A percentile compares a stretch with the other conserved stretches of the same genome.
Evolutionary conservation across 2,329 filamentous ascomycete genomes (phyloP).

Genomic region (Stachybotrys chartarum): DNA sequence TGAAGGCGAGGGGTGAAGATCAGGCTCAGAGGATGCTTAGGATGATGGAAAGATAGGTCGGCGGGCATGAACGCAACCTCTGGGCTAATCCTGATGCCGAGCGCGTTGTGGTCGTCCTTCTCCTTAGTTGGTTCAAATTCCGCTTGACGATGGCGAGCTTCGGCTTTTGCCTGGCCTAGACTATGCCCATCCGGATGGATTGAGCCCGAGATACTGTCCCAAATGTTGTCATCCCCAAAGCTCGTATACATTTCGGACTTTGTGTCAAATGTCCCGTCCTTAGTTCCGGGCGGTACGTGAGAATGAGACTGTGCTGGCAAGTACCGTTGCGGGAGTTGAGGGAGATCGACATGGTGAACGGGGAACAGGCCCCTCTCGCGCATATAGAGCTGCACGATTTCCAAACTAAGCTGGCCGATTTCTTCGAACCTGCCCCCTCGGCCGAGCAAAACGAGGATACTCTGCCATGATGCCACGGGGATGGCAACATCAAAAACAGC

Average conservation of each 20-base stretch:
- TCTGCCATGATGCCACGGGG: constrained; percentile 32
- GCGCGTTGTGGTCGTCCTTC: too few species aligned
- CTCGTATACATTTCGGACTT: constrained; percentile 1
- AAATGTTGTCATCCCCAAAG: background rate
- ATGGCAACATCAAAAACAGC: constrained; percentile 22
- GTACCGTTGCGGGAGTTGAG: constrained; percentile 4
- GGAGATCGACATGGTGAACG: constrained; percentile 37
- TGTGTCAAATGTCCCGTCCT: constrained; percentile 1
- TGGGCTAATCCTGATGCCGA: too few species aligned
- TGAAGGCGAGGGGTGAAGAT: constrained; percentile 36
- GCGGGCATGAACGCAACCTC: constrained; percentile 16
- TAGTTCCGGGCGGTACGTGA: background rate
- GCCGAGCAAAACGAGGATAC: constrained; percentile 35
- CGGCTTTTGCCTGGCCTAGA: too few species aligned
- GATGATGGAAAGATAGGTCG: constrained; percentile 34
- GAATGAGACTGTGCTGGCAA: background rate
- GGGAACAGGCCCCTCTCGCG: constrained; percentile 27
- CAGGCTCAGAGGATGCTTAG: constrained; percentile 37
- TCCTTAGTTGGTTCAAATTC: too few species aligned
- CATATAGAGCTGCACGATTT: constrained; percentile 33
- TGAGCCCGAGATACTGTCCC: background rate
- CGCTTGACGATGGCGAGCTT: too few species aligned
- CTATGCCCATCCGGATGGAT: too few species aligned
- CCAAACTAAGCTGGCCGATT: constrained; percentile 35
- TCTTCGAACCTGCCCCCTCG: constrained; percentile 35